Evolutionary conservation across 768 basidiomycete species (phyloP), one percentile per base, ranked within the genome.

Genomic region (Lactarius hatsudake): DNA sequence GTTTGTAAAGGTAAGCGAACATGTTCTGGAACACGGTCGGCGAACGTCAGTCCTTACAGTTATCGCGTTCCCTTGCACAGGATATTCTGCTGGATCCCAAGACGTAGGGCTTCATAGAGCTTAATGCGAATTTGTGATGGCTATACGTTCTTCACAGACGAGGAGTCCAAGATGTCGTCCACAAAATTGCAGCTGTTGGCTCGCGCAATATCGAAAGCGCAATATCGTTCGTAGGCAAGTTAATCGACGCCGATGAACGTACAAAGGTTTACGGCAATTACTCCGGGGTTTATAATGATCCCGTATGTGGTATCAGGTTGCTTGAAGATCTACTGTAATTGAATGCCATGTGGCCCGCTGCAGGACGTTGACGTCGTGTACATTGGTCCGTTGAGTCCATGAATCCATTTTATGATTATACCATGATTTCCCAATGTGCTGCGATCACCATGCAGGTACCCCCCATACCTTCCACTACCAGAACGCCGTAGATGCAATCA

Each of bases 381-480:
- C 77, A 86, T 93, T 61, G 91, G 87, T 86, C 26, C 32, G 64
- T 65, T 34, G n/a, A 5, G 17, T 32, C 26, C 34, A 12, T 38
- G 26, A 18, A 32, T 60, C 48, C n/a, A 10, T 1, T 36, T 23
- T 5, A 17, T 0, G 6, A 36, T 17, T 34, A 32, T 32, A 32
- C 5, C 4, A n/a, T 43, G n/a, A 51, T 9, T 42, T 51, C 26
- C 61, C 42, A 38, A 62, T 32, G 20, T 10, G 42, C 6, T 17
- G 15, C n/a, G 38, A 23, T 23, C 38, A 40, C 23, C 34, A n/a
- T 59, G 23, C 69, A 88, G 91, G 90, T 9, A 93, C 93, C 3
- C 94, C 94, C 3, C 92, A 96, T 74, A 90, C 91, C 1, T 81
- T 83, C 67, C 94, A 96, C 79, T 92, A 93, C 75, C 79, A 81